Conservation (phyloP, 768 basidiomycete species). For the Podaxis sp. region DNA sequence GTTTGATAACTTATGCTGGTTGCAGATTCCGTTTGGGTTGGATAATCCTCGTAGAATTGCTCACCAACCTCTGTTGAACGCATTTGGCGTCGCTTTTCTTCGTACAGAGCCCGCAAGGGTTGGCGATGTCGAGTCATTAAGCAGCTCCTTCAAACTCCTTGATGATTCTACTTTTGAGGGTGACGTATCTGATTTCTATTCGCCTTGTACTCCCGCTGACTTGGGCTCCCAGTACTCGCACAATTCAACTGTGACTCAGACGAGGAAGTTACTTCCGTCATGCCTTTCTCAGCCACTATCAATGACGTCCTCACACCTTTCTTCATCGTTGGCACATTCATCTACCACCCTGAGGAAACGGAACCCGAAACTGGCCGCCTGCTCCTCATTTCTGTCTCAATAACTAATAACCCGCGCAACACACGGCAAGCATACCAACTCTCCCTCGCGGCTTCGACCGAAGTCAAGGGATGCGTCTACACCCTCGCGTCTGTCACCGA, state of each 20-base stretch:
- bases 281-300: slow-evolving; percentile 31
- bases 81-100: slow-evolving; percentile 66
- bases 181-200: slow-evolving; percentile 30
- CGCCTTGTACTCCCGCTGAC: background rate
- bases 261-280: slow-evolving; percentile 65
- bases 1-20: slow-evolving; percentile 7
- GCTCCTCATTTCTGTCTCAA: slow-evolving; percentile 47
- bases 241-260: slow-evolving; percentile 45
- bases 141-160: slow-evolving; percentile 62
- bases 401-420: slow-evolving; percentile 22
- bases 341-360: slow-evolving; percentile 37
- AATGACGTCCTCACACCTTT: slow-evolving; percentile 33
- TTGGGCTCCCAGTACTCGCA: slow-evolving; percentile 35
- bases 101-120: slow-evolving; percentile 52
- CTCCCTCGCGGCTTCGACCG: slow-evolving; percentile 38
- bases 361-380: slow-evolving; percentile 61
- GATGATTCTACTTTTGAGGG: slow-evolving; percentile 64
- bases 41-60: slow-evolving; percentile 70
- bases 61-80: slow-evolving; percentile 50
- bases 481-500: slow-evolving; percentile 45
- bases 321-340: slow-evolving; percentile 51
- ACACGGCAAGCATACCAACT: slow-evolving; percentile 28
- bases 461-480: slow-evolving; percentile 69
- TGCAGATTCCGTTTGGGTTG: slow-evolving; percentile 66
- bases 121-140: slow-evolving; percentile 44